phyloP scores from a whole-genome alignment of 1,284 basidiomycete species.

The Omphalotus olearius region DNA sequence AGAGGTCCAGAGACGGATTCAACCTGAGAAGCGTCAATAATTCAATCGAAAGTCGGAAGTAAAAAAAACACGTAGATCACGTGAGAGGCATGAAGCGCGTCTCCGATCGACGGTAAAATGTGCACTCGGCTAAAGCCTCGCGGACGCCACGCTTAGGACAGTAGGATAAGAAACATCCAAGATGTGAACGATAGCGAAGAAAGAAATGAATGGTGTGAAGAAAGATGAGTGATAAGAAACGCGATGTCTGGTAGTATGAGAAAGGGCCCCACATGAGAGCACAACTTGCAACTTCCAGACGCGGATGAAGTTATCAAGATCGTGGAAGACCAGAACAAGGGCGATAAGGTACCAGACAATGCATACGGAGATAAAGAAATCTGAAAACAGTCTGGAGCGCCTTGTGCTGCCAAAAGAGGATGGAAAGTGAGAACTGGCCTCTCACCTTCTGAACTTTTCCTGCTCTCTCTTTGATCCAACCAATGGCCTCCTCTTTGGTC shows the following conservation, averaged over 20 bases:
- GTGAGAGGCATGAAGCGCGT: neutral
- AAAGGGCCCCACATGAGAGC: neutral
- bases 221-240: neutral
- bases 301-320: neutral
- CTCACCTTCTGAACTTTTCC: constrained; percentile 90
- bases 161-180: too few relatives aligned
- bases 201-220: too few relatives aligned
- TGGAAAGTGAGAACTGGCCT: constrained; percentile 7
- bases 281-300: too few relatives aligned
- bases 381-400: neutral
- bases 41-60: constrained; percentile 1
- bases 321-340: neutral
- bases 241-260: too few relatives aligned
- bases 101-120: neutral
- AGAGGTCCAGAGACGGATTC: constrained; percentile 92
- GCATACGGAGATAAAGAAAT: neutral
- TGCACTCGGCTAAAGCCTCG: neutral
- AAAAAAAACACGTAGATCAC: neutral
- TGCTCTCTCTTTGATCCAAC: constrained; percentile 88
- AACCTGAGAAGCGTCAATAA: constrained; percentile 48
- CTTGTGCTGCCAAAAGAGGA: neutral
- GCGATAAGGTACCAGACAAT: neutral
- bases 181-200: too few relatives aligned
- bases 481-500: constrained; percentile 79
- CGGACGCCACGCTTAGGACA: neutral